Evolutionary conservation across 306 rosid genomes (phyloP), one percentile per base, ranked within the genome.

Genomic region (Sechiopsis laciniata): DNA sequence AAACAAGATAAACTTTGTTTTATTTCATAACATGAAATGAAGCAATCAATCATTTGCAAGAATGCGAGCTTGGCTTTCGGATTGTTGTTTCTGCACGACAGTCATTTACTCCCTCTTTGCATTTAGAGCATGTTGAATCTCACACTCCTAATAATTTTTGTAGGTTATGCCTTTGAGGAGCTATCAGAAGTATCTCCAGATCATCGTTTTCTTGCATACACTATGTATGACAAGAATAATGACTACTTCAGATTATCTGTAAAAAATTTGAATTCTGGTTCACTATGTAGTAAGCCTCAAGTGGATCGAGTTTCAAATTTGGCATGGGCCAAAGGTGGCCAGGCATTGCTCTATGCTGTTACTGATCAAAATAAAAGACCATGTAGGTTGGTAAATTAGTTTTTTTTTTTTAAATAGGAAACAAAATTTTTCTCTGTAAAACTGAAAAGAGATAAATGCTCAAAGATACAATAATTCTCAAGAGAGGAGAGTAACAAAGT

Each of bases 81-180:
- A 69, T 48, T 48, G 7, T 50, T 48, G 17, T 20, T 48, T 46
- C 6, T 11, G 9, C 40, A 12, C 22, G 70, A 5, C 8, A 20
- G 37, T 37, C 15, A 32, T 8, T 37, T 72, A 26, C 15, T 55
- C 19, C 17, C 17, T 6, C 29, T 42, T 16, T 55, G 11, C 55
- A 4, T 72, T 68, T 69, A 51, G 48, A 57, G 17, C 55, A 55
- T 78, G 20, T 68, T 29, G 24, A 58, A 59, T 62, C 48, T 19
- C 82, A 7, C 52, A 48, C 42, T 16, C 51, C 17, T 21, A 51
- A 40, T 64, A 8, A 75, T 75, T 19, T 37, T 51, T 79, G 62
- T 80, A 95, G 99, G 99, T 74, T 91, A 89, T 88, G 88, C 99
- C 71, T 89, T 84, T 61, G 97, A 95, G 78, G 99, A 91, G 68